Base-by-base conservation (phyloP, 768 basidiomycete genomes). In the Cystobasidium tubakii region DNA sequence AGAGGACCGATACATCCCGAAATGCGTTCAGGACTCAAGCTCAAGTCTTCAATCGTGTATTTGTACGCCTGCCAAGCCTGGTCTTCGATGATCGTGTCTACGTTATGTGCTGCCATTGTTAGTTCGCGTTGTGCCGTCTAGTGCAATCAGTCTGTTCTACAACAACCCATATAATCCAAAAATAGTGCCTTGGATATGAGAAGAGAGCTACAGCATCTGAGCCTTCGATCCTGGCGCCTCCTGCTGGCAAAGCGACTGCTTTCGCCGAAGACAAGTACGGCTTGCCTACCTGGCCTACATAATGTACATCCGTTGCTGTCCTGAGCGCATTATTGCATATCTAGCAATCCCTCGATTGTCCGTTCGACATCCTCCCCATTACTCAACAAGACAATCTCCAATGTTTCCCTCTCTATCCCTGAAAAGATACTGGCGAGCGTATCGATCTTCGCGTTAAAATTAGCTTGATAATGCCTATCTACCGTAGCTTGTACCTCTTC, bases 321-420 rank as follows among this genome's bases (percentile, higher is more conserved):
- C n/a, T n/a, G n/a, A n/a, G n/a, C n/a, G n/a, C n/a, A n/a, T 42
- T 23, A 65, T 25, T 39, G 43, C 69, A 71, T 71, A 34, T 71
- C 69, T 3, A 71, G 55, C 39, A 71, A 34, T 19, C 69, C 55
- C 27, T 71, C 69, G 29, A 71, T 71, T 44, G 69, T 34, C 33
- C 69, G 54, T 44, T 71, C 69, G 17, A 71, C 69, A 29, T 71
- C 69, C 42, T 71, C 69, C 12, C 69, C 69, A 53, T 71, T 71
- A 44, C 69, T 71, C n/a, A 71, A 31, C 17, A 71, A 44, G 7
- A 71, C 69, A 34, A 71, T 71, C 54, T 71, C 69, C 31, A 71
- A 55, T 6, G 69, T 71, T 55, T 71, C 69, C 17, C 55, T 23
- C 34, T 71, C 69, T 2, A 71, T 71, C 6, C 54, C 69, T 1